Percentiles rank a stretch among this genome's conserved stretches.
Conservation (phyloP, 495 filamentous ascomycete genomes). For the Aspergillus affinis region DNA sequence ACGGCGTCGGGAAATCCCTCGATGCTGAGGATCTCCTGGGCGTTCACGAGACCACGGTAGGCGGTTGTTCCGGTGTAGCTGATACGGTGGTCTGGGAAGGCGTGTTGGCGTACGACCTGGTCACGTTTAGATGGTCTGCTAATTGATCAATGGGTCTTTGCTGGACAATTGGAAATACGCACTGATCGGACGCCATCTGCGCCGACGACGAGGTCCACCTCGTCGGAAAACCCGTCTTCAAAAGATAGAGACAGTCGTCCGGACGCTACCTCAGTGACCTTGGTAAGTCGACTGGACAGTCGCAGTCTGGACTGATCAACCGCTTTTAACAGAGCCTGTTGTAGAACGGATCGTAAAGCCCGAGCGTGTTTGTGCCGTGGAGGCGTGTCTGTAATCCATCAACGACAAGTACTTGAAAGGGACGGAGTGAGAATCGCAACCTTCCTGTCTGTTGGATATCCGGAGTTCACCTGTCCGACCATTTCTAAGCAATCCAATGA, state of each 20-base stretch:
- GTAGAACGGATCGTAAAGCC: constrained; percentile 24
- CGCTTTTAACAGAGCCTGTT: constrained; percentile 23
- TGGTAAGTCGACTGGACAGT: constrained; percentile 15
- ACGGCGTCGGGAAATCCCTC: constrained; percentile 22
- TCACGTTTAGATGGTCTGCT: neutral
- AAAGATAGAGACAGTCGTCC: constrained; percentile 17
- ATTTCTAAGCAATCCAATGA: constrained; percentile 4
- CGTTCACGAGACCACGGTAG: constrained; percentile 24
- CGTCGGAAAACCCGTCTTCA: constrained; percentile 21
- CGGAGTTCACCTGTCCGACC: constrained; percentile 23
- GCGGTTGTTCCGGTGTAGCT: constrained; percentile 24
- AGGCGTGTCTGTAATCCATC: constrained; percentile 9
- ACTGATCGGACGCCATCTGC: constrained; percentile 30
- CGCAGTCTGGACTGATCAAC: constrained; percentile 18
- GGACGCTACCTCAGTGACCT: constrained; percentile 9
- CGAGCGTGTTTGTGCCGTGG: constrained; percentile 19
- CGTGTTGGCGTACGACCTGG: constrained; percentile 24
- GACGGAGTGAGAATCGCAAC: neutral
- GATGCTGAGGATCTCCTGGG: constrained; percentile 18
- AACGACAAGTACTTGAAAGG: neutral
- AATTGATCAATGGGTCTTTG: neutral
- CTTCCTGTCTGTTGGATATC: constrained; percentile 12
- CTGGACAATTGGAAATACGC: neutral
- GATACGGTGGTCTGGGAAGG: constrained; percentile 24
- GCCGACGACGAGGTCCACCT: constrained; percentile 27